A percentile compares a stretch with the other conserved stretches of the same genome.
These are phyloP conservation scores for Thraustochytrium sp. DNA, from an alignment of 352 stramenopile species.

Conservation along the genomic window DNA sequence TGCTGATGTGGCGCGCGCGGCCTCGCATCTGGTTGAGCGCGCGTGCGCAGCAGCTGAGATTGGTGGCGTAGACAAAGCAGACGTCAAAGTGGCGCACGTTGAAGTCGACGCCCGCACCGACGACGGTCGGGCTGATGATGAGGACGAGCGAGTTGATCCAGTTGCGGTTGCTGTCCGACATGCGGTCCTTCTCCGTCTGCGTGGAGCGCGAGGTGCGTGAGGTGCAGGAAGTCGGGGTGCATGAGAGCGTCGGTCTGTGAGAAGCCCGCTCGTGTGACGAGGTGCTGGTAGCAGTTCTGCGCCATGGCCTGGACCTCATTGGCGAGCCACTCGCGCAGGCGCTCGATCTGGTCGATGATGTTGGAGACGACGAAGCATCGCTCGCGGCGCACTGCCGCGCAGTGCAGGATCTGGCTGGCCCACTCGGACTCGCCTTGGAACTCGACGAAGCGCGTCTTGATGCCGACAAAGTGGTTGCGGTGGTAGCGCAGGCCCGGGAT, in stretches of 20 bases:
- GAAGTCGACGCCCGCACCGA: not conserved
- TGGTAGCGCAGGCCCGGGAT: not conserved
- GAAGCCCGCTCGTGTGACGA: not conserved
- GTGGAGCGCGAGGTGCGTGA: not conserved
- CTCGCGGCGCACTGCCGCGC: not conserved
- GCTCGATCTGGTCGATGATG: not conserved
- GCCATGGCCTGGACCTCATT: not conserved
- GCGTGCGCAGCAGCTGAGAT: no score
- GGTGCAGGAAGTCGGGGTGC: not conserved
- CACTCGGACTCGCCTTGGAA: not conserved
- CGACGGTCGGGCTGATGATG: constrained; percentile 1
- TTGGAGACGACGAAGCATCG: not conserved
- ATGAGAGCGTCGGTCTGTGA: not conserved
- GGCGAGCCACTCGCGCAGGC: not conserved
- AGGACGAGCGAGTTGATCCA: not conserved
- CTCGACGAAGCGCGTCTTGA: not conserved
- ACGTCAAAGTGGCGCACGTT: not conserved
- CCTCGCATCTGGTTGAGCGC: no score
- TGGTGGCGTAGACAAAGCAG: not conserved
- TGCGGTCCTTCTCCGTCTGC: not conserved
- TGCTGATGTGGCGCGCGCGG: no score
- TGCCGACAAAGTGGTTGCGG: not conserved
- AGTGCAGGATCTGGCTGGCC: not conserved
- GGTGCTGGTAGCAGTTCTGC: not conserved
- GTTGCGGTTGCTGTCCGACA: not conserved